Evolutionary conservation across 768 basidiomycete species (phyloP).

Genomic region (Boletus rubroflammeus): DNA sequence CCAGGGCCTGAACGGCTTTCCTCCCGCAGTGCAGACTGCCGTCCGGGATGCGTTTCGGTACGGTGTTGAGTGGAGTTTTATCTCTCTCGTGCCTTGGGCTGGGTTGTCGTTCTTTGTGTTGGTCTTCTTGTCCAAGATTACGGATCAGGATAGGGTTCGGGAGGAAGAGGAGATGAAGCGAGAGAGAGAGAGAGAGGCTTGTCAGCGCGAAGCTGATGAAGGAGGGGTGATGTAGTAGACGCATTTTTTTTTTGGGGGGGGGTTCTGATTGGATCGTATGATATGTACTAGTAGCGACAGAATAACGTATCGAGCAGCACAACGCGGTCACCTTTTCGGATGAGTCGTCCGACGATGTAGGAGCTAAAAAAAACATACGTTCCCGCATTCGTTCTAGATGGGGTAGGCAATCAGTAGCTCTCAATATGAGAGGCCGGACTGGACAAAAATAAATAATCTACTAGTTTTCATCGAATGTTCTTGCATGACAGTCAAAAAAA

Average conservation of each 20-base stretch:
- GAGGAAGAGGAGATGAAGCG: background rate
- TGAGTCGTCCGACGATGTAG: too few relatives aligned
- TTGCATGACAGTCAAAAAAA: too few relatives aligned
- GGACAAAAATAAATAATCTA: too few relatives aligned
- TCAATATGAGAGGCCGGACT: too few relatives aligned
- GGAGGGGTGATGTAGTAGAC: background rate
- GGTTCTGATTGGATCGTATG: background rate
- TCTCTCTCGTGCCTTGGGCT: constrained; percentile 42
- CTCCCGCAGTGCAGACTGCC: background rate
- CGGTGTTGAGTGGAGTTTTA: constrained; percentile 22
- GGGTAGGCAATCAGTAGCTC: too few relatives aligned
- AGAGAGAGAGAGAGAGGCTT: background rate
- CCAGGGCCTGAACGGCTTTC: background rate
- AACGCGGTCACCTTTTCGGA: too few relatives aligned
- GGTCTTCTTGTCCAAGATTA: background rate
- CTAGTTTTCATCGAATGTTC: too few relatives aligned
- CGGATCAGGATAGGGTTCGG: background rate
- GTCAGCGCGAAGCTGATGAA: background rate
- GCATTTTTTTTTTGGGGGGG: too few relatives aligned
- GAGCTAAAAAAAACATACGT: too few relatives aligned
- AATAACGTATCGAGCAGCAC: too few relatives aligned
- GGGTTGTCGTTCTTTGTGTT: constrained; percentile 24
- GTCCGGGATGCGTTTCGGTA: background rate
- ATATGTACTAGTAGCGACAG: too few relatives aligned
- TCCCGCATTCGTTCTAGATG: too few relatives aligned